These are phyloP conservation scores for Calophaca sinica DNA, from an alignment of 306 rosid species.

Conservation along the genomic window DNA sequence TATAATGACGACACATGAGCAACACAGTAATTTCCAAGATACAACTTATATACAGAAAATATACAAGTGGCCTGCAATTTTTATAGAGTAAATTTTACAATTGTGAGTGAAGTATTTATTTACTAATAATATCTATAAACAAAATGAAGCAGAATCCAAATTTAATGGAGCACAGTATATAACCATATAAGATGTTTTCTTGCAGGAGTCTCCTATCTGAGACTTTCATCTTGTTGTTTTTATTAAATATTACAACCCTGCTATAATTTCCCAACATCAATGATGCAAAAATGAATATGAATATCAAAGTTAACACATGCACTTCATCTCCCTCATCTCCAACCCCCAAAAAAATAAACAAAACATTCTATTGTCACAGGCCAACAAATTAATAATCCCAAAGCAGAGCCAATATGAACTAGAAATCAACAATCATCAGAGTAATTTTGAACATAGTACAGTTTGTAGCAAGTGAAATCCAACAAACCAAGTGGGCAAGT, in stretches of 20 bases:
- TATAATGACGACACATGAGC: background rate
- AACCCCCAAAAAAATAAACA: background rate
- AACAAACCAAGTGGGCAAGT: constrained; percentile 17
- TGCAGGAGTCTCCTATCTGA: too few relatives aligned
- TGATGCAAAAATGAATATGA: background rate
- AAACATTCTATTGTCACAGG: background rate
- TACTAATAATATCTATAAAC: background rate
- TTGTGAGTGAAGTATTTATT: constrained; percentile 8
- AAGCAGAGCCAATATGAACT: constrained; percentile 3
- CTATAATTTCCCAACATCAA: constrained; percentile 8
- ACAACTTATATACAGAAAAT: background rate
- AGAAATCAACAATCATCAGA: constrained; percentile 26
- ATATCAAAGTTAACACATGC: constrained; percentile 11
- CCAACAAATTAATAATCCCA: constrained; percentile 8
- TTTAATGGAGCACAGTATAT: too few relatives aligned
- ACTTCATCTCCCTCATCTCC: constrained; percentile 6
- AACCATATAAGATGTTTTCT: too few relatives aligned
- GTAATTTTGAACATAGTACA: constrained; percentile 4
- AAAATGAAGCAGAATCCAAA: too few relatives aligned
- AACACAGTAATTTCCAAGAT: constrained; percentile 17
- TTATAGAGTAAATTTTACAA: background rate
- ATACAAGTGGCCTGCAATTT: background rate
- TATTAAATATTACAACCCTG: background rate
- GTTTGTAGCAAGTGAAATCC: constrained; percentile 1
- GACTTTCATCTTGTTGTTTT: too few relatives aligned